phyloP scores from a whole-genome alignment of 208 protist species.

The Crithidia fasciculata region DNA sequence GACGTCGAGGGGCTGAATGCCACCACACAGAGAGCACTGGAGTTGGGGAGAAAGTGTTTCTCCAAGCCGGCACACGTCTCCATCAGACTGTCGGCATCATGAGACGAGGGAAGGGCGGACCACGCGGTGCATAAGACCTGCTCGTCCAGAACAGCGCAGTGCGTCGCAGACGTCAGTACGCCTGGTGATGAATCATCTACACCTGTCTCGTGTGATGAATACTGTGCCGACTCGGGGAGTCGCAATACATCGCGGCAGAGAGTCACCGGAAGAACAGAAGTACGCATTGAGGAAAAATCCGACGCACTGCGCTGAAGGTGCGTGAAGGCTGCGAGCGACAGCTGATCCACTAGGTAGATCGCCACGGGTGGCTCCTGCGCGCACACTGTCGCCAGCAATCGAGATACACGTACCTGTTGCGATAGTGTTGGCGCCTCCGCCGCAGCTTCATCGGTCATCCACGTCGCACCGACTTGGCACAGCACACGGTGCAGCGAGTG shows the following conservation, averaged over 20 bases:
- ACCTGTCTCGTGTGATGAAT: background rate
- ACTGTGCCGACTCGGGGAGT: background rate
- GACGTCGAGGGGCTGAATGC: background rate
- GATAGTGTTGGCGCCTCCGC: background rate
- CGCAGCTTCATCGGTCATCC: background rate
- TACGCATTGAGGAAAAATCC: background rate
- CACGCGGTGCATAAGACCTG: slow-evolving; percentile 6
- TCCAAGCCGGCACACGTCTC: slow-evolving; percentile 13
- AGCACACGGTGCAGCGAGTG: slow-evolving; percentile 13
- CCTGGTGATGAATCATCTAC: background rate
- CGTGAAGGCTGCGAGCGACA: slow-evolving; percentile 22
- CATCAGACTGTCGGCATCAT: slow-evolving; percentile 12
- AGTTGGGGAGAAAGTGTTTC: background rate
- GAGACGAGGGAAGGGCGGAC: background rate
- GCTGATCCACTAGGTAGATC: slow-evolving; percentile 41
- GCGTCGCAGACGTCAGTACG: background rate
- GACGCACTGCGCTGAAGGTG: background rate
- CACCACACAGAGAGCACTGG: background rate
- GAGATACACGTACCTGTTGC: background rate
- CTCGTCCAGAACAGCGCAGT: slow-evolving; percentile 27
- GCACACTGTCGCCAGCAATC: slow-evolving; percentile 5
- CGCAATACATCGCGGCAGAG: slow-evolving; percentile 38
- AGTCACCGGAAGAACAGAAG: slow-evolving; percentile 9
- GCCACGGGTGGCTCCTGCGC: slow-evolving; percentile 14
- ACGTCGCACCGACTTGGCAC: background rate